These are phyloP conservation scores for Penicillium sp. DNA, from an alignment of 2,329 filamentous ascomycete genomes.

Conservation along the genomic window DNA sequence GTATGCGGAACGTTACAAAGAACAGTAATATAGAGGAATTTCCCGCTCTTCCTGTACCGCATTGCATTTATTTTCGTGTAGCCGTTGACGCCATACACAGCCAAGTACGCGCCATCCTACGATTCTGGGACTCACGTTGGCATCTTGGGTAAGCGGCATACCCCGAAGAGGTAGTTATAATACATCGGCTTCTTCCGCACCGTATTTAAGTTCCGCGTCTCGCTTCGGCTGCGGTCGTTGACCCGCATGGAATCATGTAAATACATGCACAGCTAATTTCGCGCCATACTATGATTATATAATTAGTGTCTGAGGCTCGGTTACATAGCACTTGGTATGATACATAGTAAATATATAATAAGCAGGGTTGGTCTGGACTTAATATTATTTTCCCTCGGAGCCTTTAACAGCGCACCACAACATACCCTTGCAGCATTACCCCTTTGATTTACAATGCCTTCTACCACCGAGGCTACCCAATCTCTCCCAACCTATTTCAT, in stretches of 20 bases:
- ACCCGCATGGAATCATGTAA: background rate
- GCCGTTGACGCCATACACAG: background rate
- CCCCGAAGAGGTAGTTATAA: too few species aligned
- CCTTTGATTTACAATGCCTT: background rate
- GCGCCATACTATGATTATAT: too few species aligned
- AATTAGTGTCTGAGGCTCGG: background rate
- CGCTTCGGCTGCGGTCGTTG: background rate
- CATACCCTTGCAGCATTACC: too few species aligned
- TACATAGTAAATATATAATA: too few species aligned
- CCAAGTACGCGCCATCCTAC: background rate
- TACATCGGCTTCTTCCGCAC: background rate
- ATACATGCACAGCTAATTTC: too few species aligned
- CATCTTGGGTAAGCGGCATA: background rate
- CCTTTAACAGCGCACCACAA: background rate
- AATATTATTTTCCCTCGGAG: background rate
- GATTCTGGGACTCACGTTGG: too few species aligned
- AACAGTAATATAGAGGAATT: too few species aligned
- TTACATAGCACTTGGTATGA: background rate
- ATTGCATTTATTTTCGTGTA: too few species aligned
- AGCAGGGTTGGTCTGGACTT: background rate
- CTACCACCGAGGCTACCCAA: background rate
- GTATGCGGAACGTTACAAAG: background rate
- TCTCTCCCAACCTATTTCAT: background rate
- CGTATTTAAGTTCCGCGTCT: background rate
- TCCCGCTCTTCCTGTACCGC: too few species aligned